Evolutionary conservation across 495 filamentous ascomycete species (phyloP).

Genomic region (Rhizodiscina lignyota): DNA sequence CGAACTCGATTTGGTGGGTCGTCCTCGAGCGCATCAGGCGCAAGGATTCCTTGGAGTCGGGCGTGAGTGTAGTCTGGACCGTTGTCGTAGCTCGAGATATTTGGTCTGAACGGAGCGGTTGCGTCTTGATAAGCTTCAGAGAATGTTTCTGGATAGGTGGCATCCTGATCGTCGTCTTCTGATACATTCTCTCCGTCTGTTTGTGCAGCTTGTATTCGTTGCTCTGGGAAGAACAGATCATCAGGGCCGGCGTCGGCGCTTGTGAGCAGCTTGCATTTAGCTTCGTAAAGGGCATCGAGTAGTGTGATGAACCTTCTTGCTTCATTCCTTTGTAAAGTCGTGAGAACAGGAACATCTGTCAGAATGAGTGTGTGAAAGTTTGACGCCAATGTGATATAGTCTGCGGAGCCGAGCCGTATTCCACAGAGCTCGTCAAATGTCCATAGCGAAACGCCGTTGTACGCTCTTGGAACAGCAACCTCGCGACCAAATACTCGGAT

Average conservation of each 20-base stretch:
- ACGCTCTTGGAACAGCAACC: slow-evolving; percentile 32
- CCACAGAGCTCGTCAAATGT: slow-evolving; percentile 42
- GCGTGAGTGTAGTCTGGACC: slow-evolving; percentile 16
- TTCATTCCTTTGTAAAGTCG: slow-evolving; percentile 47
- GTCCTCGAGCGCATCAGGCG: slow-evolving; percentile 21
- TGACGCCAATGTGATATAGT: slow-evolving; percentile 56
- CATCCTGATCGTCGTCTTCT: slow-evolving; percentile 20
- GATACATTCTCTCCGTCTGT: neutral
- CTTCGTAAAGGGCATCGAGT: slow-evolving; percentile 55
- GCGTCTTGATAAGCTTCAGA: slow-evolving; percentile 55
- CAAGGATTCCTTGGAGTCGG: slow-evolving; percentile 9
- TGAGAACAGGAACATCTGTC: slow-evolving; percentile 38
- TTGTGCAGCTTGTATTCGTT: slow-evolving; percentile 1
- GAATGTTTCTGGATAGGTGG: slow-evolving; percentile 48
- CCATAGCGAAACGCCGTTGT: slow-evolving; percentile 23
- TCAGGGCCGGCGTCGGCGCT: slow-evolving; percentile 41
- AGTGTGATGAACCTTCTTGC: slow-evolving; percentile 55
- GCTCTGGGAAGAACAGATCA: slow-evolving; percentile 45
- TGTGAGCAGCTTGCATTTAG: slow-evolving; percentile 45
- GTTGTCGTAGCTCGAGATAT: slow-evolving; percentile 39
- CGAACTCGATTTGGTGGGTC: slow-evolving; percentile 22
- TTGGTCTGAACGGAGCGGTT: slow-evolving; percentile 52
- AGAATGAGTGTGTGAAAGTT: slow-evolving; percentile 54
- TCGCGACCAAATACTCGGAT: slow-evolving; percentile 43
- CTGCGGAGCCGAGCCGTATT: slow-evolving; percentile 43